Percentiles rank a stretch among this genome's conserved stretches.
Evolutionary conservation across 2,329 filamentous ascomycete species (phyloP).

Genomic region (Tolypocladium guangdongense): DNA sequence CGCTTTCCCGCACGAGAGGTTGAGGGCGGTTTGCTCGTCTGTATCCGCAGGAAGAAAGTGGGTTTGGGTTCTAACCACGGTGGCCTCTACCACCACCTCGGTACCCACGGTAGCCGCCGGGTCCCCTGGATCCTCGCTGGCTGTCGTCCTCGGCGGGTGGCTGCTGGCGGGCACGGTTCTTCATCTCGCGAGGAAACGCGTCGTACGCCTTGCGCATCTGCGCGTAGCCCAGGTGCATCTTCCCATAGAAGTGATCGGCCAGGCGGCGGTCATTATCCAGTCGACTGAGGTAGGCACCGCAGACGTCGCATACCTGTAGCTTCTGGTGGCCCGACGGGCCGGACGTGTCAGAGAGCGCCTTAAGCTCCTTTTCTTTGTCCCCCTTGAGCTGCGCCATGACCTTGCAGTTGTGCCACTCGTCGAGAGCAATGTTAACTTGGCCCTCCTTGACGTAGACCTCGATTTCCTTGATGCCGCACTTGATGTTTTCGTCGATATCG

Average conservation of each 20-base stretch:
- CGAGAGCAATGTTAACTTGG: conserved; percentile 69
- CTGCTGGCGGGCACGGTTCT: conserved; percentile 49
- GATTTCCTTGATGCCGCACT: conserved; percentile 75
- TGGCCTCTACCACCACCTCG: conserved; percentile 37
- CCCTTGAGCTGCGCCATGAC: conserved; percentile 71
- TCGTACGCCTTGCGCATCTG: conserved; percentile 96
- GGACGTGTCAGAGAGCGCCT: conserved; percentile 80
- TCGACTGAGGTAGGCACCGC: conserved; percentile 83
- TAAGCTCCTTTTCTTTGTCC: conserved; percentile 78
- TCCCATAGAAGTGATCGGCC: conserved; percentile 97
- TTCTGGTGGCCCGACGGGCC: conserved; percentile 95
- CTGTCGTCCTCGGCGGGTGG: conserved; percentile 40
- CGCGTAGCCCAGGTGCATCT: conserved; percentile 97
- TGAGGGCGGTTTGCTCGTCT: neutral
- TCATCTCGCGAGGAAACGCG: conserved; percentile 75
- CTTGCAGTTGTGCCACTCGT: conserved; percentile 79
- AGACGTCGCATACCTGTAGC: conserved; percentile 96
- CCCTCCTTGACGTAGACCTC: neutral
- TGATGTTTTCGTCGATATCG: conserved; percentile 68
- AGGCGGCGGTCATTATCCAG: conserved; percentile 89
- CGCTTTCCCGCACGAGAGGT: neutral
- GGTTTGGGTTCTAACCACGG: conserved; percentile 18
- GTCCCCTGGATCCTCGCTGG: conserved; percentile 35
- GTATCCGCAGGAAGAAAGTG: neutral
- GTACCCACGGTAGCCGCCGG: conserved; percentile 42